Conservation (phyloP, 495 filamentous ascomycete species). For the Neurospora pannonica region DNA sequence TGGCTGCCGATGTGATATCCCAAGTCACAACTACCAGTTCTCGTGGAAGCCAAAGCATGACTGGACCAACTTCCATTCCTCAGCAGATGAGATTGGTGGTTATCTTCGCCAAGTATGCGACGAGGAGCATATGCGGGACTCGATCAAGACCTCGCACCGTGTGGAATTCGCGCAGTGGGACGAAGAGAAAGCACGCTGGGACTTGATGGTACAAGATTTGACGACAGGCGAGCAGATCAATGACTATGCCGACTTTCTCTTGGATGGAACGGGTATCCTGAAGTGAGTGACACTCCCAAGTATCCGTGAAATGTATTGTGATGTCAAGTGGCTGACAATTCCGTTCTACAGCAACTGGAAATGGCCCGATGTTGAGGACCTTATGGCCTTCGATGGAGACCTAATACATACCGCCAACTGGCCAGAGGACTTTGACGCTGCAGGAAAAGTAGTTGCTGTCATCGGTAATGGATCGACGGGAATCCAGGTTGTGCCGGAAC, state of each 20-base stretch:
- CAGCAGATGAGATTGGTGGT: slow-evolving; percentile 45
- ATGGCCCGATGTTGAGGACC: slow-evolving; percentile 47
- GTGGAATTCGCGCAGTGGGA: slow-evolving; percentile 33
- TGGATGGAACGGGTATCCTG: slow-evolving; percentile 49
- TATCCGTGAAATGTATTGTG: not conserved
- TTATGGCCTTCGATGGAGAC: slow-evolving; percentile 38
- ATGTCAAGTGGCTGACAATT: slow-evolving; percentile 12
- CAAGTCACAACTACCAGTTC: slow-evolving; percentile 47
- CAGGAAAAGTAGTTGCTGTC: slow-evolving; percentile 48
- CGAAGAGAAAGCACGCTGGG: slow-evolving; percentile 39
- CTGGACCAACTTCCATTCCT: slow-evolving; percentile 51
- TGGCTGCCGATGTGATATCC: slow-evolving; percentile 46
- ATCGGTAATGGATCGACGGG: slow-evolving; percentile 51
- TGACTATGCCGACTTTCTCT: slow-evolving; percentile 46
- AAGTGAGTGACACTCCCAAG: slow-evolving; percentile 33
- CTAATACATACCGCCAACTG: slow-evolving; percentile 53
- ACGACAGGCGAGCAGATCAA: slow-evolving; percentile 31
- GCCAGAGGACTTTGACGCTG: slow-evolving; percentile 44
- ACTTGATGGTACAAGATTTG: slow-evolving; percentile 38
- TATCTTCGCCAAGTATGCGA: slow-evolving; percentile 49
- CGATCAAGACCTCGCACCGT: slow-evolving; percentile 34
- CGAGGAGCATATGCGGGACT: slow-evolving; percentile 45
- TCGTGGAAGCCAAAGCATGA: slow-evolving; percentile 46
- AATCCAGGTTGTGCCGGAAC: slow-evolving; percentile 52
- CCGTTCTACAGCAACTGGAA: slow-evolving; percentile 45